Evolutionary conservation across 139 green algal genomes (phyloP).

Genomic region (Closterium sp.): DNA sequence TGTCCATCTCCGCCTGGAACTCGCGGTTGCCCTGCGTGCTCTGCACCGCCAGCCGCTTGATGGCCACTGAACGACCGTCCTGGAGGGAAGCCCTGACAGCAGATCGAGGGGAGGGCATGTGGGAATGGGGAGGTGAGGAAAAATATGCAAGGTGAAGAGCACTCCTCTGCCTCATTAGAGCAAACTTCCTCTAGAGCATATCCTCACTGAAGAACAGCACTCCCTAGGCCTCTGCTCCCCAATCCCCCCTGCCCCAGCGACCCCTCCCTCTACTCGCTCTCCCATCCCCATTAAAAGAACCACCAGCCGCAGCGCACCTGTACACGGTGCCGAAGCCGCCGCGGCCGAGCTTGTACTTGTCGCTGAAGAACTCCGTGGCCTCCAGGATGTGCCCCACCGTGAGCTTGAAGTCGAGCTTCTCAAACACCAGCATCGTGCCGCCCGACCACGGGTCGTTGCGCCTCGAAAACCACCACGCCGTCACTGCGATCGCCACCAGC

Average conservation of each 20-base stretch:
- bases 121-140: not conserved
- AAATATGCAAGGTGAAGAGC: no score
- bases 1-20: slow-evolving; percentile 30
- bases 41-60: slow-evolving; percentile 18
- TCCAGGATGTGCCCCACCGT: slow-evolving; percentile 21
- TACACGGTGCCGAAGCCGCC: slow-evolving; percentile 33
- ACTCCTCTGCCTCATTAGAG: no score
- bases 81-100: slow-evolving; percentile 8
- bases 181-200: not conserved
- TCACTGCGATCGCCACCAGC: not conserved
- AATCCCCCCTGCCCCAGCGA: not conserved
- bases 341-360: slow-evolving; percentile 10
- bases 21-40: slow-evolving; percentile 17
- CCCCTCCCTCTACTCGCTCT: no score
- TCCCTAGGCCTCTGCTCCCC: no score
- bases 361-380: slow-evolving; percentile 21
- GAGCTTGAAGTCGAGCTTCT: slow-evolving; percentile 22
- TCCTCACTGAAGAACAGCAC: not conserved
- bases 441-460: not conserved
- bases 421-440: slow-evolving; percentile 15
- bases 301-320: not conserved
- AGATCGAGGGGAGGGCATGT: no score
- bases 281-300: no score
- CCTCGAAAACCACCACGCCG: not conserved
- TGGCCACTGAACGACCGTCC: slow-evolving; percentile 12